Percentiles rank a stretch among this genome's conserved stretches.
Conservation (phyloP, 768 basidiomycete genomes). For the Serendipita sp. region DNA sequence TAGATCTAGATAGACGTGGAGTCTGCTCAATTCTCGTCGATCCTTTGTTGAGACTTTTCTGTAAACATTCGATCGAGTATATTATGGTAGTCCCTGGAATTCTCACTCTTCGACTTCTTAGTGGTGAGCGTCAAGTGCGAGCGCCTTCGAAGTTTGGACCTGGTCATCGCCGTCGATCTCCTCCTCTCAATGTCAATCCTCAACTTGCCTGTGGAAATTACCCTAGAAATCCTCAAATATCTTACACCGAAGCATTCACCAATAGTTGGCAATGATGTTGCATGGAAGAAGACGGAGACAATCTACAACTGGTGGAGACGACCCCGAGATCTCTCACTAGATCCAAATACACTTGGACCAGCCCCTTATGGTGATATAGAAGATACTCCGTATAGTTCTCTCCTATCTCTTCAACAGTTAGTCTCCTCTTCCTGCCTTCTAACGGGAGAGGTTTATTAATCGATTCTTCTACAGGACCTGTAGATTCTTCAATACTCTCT, state of each 20-base stretch:
- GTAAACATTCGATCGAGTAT: too few relatives aligned
- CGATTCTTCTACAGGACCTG: background rate
- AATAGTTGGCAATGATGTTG: background rate
- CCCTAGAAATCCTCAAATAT: background rate
- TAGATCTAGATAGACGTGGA: too few relatives aligned
- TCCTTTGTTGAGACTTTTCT: too few relatives aligned
- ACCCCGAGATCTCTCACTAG: background rate
- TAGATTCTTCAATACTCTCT: background rate
- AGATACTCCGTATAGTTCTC: background rate
- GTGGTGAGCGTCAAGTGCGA: too few relatives aligned
- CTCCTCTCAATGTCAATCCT: background rate
- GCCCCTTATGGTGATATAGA: background rate
- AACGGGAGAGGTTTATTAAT: background rate
- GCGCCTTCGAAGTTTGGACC: too few relatives aligned
- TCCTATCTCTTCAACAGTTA: background rate
- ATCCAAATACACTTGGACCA: background rate
- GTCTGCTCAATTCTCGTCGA: too few relatives aligned
- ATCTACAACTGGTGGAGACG: background rate
- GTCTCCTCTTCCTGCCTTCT: background rate
- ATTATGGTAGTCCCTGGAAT: too few relatives aligned
- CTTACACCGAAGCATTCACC: background rate
- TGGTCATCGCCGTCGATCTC: too few relatives aligned
- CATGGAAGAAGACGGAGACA: background rate
- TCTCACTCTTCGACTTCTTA: too few relatives aligned
- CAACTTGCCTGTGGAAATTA: background rate